Evolutionary conservation across 164 flowering plant genomes (phyloP), one percentile per base, ranked within the genome.

Genomic region (Protea cynaroides): DNA sequence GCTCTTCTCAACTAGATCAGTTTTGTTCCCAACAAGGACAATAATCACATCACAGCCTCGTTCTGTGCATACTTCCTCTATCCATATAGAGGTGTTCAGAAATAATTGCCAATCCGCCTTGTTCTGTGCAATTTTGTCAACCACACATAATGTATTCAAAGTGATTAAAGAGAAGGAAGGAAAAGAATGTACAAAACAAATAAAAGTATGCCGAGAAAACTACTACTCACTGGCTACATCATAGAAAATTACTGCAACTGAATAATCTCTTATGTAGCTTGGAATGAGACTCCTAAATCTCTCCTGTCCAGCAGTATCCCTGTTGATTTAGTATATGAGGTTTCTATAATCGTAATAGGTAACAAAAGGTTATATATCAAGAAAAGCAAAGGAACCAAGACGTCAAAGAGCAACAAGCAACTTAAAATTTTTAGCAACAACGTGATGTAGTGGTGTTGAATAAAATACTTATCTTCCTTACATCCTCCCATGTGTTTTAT

Each of bases 251-350:
- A 91, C 91, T 46, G 96, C 97, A 66, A 91, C 96, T 50, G 97
- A 87, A 73, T 92, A 91, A 78, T 91, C 97, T 71, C 97, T 83
- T 22, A 91, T 91, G 78, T 91, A 91, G 79, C 97, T 90, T 23
- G 97, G 97, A 65, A 91, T 90, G 29, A 90, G 92, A 74, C 95
- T 90, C 74, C 97, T 80, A 71, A 90, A 90, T 71, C 96, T 86
- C 78, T 90, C 96, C 62, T 90, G 97, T 34, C 96, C 96, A 34
- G 97, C 97, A 25, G 97, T 91, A 71, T 90, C 97, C 97, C 97
- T 90, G 84, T 59, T 9, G 54, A 21, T 12, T 12, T 49, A 49
- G 19, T 4, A 49, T 49, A 15, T 18, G 7, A 49, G 17, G 19
- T 49, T 49, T 49, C 14, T 15, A 49, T 4, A 49, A 49, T 18